phyloP scores from a whole-genome alignment of 768 basidiomycete genomes.

The Dacryopinax spathularia region DNA sequence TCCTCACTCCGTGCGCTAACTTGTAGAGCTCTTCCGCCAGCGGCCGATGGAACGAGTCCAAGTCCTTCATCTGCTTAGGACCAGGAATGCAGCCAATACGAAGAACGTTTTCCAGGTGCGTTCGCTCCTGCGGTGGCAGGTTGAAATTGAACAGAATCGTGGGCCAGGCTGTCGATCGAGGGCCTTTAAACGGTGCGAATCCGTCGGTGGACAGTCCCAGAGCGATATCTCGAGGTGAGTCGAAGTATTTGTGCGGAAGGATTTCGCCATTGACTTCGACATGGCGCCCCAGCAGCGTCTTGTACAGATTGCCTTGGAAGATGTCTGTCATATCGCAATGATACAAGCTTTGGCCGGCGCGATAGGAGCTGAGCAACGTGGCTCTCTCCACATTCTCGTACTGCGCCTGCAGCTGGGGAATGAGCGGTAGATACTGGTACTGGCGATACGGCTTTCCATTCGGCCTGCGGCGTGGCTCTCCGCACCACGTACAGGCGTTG shows the following conservation, averaged over 20 bases:
- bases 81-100: slow-evolving; percentile 34
- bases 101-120: slow-evolving; percentile 26
- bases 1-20: slow-evolving; percentile 26
- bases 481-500: slow-evolving; percentile 27
- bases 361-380: slow-evolving; percentile 17
- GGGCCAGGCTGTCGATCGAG: slow-evolving; percentile 28
- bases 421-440: slow-evolving; percentile 30
- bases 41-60: slow-evolving; percentile 28
- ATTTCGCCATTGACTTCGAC: slow-evolving; percentile 21
- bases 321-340: slow-evolving; percentile 23
- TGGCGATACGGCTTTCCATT: slow-evolving; percentile 16
- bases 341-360: slow-evolving; percentile 13
- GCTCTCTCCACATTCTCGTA: slow-evolving; percentile 16
- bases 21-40: slow-evolving; percentile 26
- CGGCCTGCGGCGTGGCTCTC: slow-evolving; percentile 17
- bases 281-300: slow-evolving; percentile 11
- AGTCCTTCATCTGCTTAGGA: slow-evolving; percentile 29
- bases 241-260: slow-evolving; percentile 24
- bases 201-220: slow-evolving; percentile 33
- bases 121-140: slow-evolving; percentile 28
- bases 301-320: slow-evolving; percentile 28
- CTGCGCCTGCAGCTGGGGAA: slow-evolving; percentile 23
- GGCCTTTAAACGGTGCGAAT: slow-evolving; percentile 27
- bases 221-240: slow-evolving; percentile 29
- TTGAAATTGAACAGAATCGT: slow-evolving; percentile 33